A percentile compares a stretch with the other conserved stretches of the same genome.
Conservation (phyloP, 768 basidiomycete genomes). For the Kwoniella sp. region DNA sequence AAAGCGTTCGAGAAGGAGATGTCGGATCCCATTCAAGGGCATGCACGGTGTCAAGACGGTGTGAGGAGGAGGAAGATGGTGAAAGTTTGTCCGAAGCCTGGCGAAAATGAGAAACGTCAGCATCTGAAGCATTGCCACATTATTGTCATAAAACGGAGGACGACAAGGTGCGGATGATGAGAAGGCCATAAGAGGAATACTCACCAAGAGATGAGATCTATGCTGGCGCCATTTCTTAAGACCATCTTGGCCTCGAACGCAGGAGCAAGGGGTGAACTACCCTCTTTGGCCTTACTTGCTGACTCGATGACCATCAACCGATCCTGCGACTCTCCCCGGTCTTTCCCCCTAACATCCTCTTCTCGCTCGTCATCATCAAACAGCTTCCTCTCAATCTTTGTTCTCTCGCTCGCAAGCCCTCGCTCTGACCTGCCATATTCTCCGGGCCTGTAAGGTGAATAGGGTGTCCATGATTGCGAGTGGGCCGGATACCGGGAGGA, state of each 20-base stretch:
- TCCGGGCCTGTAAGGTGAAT: conserved; percentile 45
- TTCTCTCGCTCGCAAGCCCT: conserved; percentile 34
- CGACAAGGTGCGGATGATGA: too few relatives aligned
- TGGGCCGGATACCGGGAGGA: conserved; percentile 32
- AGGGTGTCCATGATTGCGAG: conserved; percentile 32
- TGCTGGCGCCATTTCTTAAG: conserved; percentile 42
- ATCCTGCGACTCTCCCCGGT: conserved; percentile 9
- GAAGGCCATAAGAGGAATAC: conserved; percentile 4
- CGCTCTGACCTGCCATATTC: conserved; percentile 43
- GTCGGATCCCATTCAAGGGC: conserved; percentile 42
- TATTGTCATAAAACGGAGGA: too few relatives aligned
- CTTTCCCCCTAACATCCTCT: conserved; percentile 17
- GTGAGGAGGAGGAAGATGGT: conserved; percentile 41
- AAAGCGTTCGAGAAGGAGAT: conserved; percentile 44
- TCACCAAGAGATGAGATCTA: conserved; percentile 49
- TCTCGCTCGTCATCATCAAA: conserved; percentile 10
- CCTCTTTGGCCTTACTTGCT: conserved; percentile 9
- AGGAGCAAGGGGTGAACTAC: conserved; percentile 35
- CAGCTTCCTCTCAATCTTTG: conserved; percentile 31
- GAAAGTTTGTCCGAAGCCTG: conserved; percentile 49
- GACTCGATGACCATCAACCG: conserved; percentile 14
- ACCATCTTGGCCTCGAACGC: conserved; percentile 50
- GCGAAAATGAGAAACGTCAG: neutral
- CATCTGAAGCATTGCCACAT: neutral
- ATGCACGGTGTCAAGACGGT: conserved; percentile 36